phyloP scores from a whole-genome alignment of 2,329 filamentous ascomycete genomes.

The Xenoacremonium recifei region DNA sequence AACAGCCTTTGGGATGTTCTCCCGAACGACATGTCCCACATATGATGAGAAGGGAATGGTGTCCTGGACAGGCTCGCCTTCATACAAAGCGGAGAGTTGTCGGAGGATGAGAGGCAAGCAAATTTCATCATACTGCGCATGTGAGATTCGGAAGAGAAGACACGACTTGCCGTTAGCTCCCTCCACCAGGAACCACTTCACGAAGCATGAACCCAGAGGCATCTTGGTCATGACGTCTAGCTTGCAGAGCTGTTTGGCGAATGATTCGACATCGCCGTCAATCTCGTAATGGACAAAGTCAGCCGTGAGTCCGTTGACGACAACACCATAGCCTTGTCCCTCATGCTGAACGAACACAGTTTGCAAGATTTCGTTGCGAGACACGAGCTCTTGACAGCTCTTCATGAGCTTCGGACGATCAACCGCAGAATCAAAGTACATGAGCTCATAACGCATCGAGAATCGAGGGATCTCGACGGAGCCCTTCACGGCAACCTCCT shows the following conservation, averaged over 20 bases:
- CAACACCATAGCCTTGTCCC: constrained; percentile 52
- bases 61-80: constrained; percentile 23
- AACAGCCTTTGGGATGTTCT: constrained; percentile 47
- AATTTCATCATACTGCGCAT: constrained; percentile 69
- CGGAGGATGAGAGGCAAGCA: constrained; percentile 61
- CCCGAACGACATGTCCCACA: constrained; percentile 40
- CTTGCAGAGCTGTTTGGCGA: constrained; percentile 52
- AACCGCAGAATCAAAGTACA: constrained; percentile 56
- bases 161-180: constrained; percentile 31
- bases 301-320: constrained; percentile 53
- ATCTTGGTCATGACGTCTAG: constrained; percentile 55
- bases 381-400: constrained; percentile 55
- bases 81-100: constrained; percentile 54
- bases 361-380: constrained; percentile 61
- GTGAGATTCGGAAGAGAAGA: constrained; percentile 62
- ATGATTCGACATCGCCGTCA: constrained; percentile 46
- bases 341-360: constrained; percentile 61
- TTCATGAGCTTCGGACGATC: constrained; percentile 47
- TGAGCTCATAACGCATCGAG: constrained; percentile 62
- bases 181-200: constrained; percentile 56
- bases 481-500: constrained; percentile 57
- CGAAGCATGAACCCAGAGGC: constrained; percentile 58
- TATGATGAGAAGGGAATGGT: constrained; percentile 46
- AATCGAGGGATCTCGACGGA: constrained; percentile 59
- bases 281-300: constrained; percentile 53